Evolutionary conservation across 1,284 basidiomycete species (phyloP), one percentile per base, ranked within the genome.

Genomic region (Earliella scabrosa): DNA sequence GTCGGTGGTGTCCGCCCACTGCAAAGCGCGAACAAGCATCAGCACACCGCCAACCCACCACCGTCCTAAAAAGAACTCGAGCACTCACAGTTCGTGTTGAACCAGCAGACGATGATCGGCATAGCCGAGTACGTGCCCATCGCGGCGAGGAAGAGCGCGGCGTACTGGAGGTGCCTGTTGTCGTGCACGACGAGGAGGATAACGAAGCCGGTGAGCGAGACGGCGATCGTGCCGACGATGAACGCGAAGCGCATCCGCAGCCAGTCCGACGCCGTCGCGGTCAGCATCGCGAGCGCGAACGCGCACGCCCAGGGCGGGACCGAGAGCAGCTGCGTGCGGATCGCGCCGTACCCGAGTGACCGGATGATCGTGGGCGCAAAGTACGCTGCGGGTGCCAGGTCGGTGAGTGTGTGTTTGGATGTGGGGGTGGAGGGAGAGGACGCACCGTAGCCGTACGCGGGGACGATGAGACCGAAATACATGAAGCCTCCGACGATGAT

Each of bases 241-340:
- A 71, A 71, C 2, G 62, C 38, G 63, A 69, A 71, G 24, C 69
- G 68, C 49, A 64, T 64, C 18, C 61, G 60, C 26, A 66, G 47
- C 46, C 54, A 59, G 57, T 71, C 69, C 4, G 69, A 71, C 27
- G 63, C 35, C 29, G 58, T 59, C 34, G 68, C 66, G 48, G 64
- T 55, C 36, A 67, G 36, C 69, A 74, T 69, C 24, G 70, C 65
- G 38, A 70, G 64, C 9, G 67, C 64, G 58, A 73, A 73, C 27
- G 70, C 70, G 45, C 66, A 67, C 11, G 68, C 70, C 60, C 77
- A 81, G 4, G 80, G 78, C 8, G 81, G 82, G 11, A 83, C 81
- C 14, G 80, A 79, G 68, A 78, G 77, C 16, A 85, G 74, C 65
- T 85, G 82, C 0, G 80, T 78, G 29, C 68, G 65, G 23, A 80